Base-by-base conservation (phyloP, 306 rosid species). In the Elaeagnus macrophylla region DNA sequence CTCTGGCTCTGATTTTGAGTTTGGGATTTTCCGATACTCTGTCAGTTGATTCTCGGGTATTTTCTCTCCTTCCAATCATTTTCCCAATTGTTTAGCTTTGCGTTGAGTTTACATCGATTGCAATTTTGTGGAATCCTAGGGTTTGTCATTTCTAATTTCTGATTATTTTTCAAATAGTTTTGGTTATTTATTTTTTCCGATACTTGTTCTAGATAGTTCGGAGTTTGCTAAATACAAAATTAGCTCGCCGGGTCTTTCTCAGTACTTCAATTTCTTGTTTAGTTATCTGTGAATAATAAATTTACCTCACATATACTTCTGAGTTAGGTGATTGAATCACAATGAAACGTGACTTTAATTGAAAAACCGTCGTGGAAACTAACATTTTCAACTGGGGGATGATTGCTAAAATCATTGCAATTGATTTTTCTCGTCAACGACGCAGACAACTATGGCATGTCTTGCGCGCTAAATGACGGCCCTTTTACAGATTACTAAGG, bases 61-160 rank as follows among this genome's bases (percentile, higher is more conserved):
- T 71, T 64, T 71, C 70, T 64, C 61, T 47, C 57, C 45, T 39
- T 8, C 51, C 51, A 43, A 51, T 35, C 56, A 17, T 60, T 25
- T 25, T 9, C 25, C 0, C 1, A 14, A n/a, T 39, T 10, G 49
- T 12, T 15, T 18, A 8, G 20, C 47, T 36, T 20, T 9, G 1
- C 6, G 14, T 44, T 44, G 48, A 39, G 39, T 39, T 2, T 20
- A 7, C 25, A 9, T 37, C 39, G 42, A 5, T 7, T n/a, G 10
- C 10, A n/a, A 10, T 6, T 48, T 10, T 16, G 1, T 41, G 2
- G 43, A 4, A 25, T n/a, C 7, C 19, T 2, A 20, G 14, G 6
- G 9, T 1, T 57, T 25, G 20, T 3, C 48, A 44, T 44, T 44
- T 13, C 48, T 6, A 44, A 44, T 44, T 13, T 44, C 48, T 1